Evolutionary conservation across 805 yeast genomes (phyloP), one percentile per base, ranked within the genome.

Genomic region (Barnettozyma siamensis): DNA sequence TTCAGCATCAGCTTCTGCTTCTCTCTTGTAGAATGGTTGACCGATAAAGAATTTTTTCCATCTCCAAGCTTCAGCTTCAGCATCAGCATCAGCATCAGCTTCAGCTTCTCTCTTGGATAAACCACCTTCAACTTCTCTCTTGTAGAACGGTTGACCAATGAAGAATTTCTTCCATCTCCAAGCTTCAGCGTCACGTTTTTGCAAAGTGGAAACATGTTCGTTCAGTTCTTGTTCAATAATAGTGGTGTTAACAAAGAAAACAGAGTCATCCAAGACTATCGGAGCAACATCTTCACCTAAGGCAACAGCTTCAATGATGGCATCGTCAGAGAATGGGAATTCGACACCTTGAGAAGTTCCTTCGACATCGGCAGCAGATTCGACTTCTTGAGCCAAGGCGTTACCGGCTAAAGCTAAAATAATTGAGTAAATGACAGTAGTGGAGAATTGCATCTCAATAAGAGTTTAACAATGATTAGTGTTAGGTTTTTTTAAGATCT

Each of bases 251-350:
- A 55, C 44, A 40, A 55, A 55, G 46, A 33, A 51, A 29, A 55
- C 57, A 17, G 40, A n/a, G 12, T 37, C 35, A 8, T 37, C 18
- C 32, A 46, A 38, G 26, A 54, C 45, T 21, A 55, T 48, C 42
- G 58, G 57, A 15, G 45, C 50, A 31, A 55, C 43, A 31, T 42
- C 46, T 13, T 34, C 34, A 33, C 42, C 44, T 18, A 50, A 31
- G 46, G 30, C 44, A 34, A 47, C 45, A 17, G 54, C 57, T 40
- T 53, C 59, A 24, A 54, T 48, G 45, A 54, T 48, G 18, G 57
- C 57, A 42, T 41, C 52, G 12, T 50, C 52, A 27, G 57, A 49
- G 44, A 54, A 54, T 40, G 59, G 59, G 46, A 54, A 53, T 34
- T 51, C 56, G 23, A 46, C 51, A 38, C 48, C 53, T 12, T 38